These are phyloP conservation scores for Reutealis trisperma DNA, from an alignment of 345 rosid species.

Conservation along the genomic window DNA sequence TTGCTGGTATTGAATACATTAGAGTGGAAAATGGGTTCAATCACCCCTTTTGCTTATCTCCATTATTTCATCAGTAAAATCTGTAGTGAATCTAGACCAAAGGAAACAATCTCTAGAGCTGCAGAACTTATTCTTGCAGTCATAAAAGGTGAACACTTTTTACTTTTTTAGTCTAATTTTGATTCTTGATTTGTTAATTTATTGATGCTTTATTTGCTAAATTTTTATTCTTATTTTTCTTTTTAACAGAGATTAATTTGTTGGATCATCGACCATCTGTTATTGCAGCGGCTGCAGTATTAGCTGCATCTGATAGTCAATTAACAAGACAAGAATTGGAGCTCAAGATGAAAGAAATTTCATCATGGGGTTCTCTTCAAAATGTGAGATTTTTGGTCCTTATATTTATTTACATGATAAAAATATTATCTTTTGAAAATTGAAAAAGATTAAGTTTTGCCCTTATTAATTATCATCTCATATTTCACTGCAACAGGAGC, in stretches of 20 bases:
- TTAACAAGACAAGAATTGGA: constrained; percentile 60
- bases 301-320: constrained; percentile 52
- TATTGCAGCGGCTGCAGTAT: constrained; percentile 71
- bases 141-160: constrained; percentile 49
- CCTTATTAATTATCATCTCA: constrained; percentile 15
- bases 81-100: constrained; percentile 29
- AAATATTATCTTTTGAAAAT: too few species aligned
- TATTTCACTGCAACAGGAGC: constrained; percentile 52
- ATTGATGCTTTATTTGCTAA: background rate
- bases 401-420: too few species aligned
- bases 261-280: constrained; percentile 65
- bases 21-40: constrained; percentile 70
- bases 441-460: background rate
- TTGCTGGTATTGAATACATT: constrained; percentile 60
- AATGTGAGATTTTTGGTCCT: constrained; percentile 43
- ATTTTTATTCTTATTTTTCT: background rate
- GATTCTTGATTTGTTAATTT: background rate
- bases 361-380: constrained; percentile 50
- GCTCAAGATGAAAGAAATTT: constrained; percentile 45
- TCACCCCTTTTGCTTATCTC: constrained; percentile 77
- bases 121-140: constrained; percentile 50
- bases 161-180: background rate
- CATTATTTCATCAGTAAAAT: constrained; percentile 54
- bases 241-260: constrained; percentile 52
- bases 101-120: constrained; percentile 44